A percentile compares a stretch with the other conserved stretches of the same genome.
Evolutionary conservation across 441 rosid species (phyloP).

Genomic region (Corymbia citriodora): DNA sequence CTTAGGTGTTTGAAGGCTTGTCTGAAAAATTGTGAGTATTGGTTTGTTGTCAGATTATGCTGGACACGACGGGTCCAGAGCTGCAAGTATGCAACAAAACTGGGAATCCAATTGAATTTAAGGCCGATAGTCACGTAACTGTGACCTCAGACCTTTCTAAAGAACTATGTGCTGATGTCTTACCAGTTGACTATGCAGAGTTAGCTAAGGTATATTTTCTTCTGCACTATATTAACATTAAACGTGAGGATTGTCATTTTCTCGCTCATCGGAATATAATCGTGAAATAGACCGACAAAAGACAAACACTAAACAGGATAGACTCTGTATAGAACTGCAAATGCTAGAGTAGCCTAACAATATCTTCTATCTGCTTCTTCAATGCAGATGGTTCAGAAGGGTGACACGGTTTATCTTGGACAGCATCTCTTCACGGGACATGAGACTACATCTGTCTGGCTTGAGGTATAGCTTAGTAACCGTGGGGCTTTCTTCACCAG

Average conservation of each 20-base stretch:
- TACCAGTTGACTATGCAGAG: slow-evolving; percentile 15
- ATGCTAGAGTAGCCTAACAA: neutral
- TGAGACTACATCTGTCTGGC: slow-evolving; percentile 18
- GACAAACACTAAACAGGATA: neutral
- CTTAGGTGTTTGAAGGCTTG: neutral
- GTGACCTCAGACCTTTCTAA: slow-evolving; percentile 15
- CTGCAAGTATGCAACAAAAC: slow-evolving; percentile 15
- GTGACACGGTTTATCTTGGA: slow-evolving; percentile 18
- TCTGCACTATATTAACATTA: neutral
- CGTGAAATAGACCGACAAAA: neutral
- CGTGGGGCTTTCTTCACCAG: neutral
- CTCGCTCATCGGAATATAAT: neutral
- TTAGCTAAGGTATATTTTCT: slow-evolving; percentile 10
- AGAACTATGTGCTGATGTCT: slow-evolving; percentile 8
- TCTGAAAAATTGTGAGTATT: neutral
- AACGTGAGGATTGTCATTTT: neutral
- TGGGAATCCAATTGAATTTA: slow-evolving; percentile 11
- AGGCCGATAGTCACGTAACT: slow-evolving; percentile 4
- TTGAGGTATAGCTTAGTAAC: slow-evolving; percentile 4
- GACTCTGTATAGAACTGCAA: neutral
- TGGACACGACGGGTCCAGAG: slow-evolving; percentile 23
- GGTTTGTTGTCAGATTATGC: slow-evolving; percentile 9
- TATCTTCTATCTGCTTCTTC: neutral
- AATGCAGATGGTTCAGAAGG: slow-evolving; percentile 18
- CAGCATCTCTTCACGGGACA: slow-evolving; percentile 24